Conservation (phyloP, 1,284 basidiomycete genomes). For the Pseudozyma pruni region DNA sequence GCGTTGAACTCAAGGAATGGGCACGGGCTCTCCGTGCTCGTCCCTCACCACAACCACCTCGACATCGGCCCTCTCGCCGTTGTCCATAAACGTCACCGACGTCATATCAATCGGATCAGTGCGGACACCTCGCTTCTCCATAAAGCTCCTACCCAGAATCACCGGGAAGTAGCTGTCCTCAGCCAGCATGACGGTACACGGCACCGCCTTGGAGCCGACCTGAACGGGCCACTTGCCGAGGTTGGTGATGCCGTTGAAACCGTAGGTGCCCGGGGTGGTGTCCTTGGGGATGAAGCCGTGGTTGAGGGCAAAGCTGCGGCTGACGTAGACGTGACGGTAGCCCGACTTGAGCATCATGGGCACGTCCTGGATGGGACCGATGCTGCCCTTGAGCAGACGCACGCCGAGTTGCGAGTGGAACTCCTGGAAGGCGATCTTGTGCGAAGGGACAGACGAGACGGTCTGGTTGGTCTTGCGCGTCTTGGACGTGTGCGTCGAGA, state of each 20-base stretch:
- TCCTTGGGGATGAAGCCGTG: constrained; percentile 89
- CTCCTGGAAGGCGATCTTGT: constrained; percentile 68
- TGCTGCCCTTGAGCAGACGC: constrained; percentile 87
- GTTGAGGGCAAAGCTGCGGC: constrained; percentile 87
- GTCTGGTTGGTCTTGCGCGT: constrained; percentile 57
- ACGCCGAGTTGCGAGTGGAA: constrained; percentile 75
- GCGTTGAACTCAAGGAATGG: constrained; percentile 52
- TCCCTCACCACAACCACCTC: constrained; percentile 67
- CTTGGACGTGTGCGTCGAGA: constrained; percentile 52
- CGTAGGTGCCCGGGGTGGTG: constrained; percentile 75
- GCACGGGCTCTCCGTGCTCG: constrained; percentile 66
- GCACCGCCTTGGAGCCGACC: constrained; percentile 71
- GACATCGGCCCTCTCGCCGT: constrained; percentile 77
- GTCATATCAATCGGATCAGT: constrained; percentile 77
- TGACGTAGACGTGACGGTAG: constrained; percentile 93
- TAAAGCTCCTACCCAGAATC: constrained; percentile 90
- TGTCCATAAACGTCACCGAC: constrained; percentile 87
- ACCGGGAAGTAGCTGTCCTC: constrained; percentile 98
- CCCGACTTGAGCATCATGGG: constrained; percentile 89
- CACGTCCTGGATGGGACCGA: constrained; percentile 83
- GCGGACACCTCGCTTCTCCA: constrained; percentile 86
- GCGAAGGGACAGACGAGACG: constrained; percentile 45
- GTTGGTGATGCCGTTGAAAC: constrained; percentile 79
- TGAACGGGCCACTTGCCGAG: constrained; percentile 70
- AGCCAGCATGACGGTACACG: constrained; percentile 75